Conservation (phyloP, 2,329 filamentous ascomycete genomes). For the Penicillium digitatum region DNA sequence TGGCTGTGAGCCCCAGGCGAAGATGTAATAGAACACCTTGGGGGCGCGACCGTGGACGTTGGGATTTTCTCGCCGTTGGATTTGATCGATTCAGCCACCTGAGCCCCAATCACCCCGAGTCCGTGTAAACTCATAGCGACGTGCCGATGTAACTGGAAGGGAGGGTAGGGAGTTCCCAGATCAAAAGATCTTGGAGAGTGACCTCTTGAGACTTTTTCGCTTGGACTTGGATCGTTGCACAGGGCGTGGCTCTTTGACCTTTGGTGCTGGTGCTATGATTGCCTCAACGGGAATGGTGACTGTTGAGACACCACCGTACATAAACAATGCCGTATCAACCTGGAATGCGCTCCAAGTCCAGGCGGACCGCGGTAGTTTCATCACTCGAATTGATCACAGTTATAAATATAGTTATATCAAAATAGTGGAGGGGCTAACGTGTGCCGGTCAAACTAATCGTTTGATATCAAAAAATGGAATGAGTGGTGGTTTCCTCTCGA, state of each 20-base stretch:
- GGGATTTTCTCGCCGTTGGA: conserved; percentile 20
- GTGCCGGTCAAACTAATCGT: not conserved
- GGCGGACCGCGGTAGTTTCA: conserved; percentile 15
- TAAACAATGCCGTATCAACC: conserved; percentile 25
- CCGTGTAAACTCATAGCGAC: conserved; percentile 24
- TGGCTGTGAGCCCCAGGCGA: conserved; percentile 12
- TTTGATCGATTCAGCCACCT: conserved; percentile 25
- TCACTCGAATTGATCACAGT: conserved; percentile 11
- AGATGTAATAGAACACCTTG: conserved; percentile 17
- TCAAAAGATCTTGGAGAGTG: conserved; percentile 14
- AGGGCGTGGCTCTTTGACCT: conserved; percentile 1
- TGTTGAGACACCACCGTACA: conserved; percentile 20
- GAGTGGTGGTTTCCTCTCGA: conserved; percentile 1
- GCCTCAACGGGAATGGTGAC: conserved; percentile 16
- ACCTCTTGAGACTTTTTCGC: conserved; percentile 11
- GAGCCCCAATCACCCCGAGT: conserved; percentile 26
- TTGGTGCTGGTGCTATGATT: conserved; percentile 9
- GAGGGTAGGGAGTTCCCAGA: not conserved
- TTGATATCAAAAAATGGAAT: not conserved
- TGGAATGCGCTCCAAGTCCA: conserved; percentile 25
- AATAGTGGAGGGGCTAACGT: not conserved
- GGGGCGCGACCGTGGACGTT: conserved; percentile 8
- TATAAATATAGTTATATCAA: conserved; percentile 1
- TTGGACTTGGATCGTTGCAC: conserved; percentile 9
- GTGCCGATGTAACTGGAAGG: not conserved